Percentiles rank a stretch among this genome's conserved stretches.
Conservation (phyloP, 2,329 filamentous ascomycete genomes). For the Monascus ruber region DNA sequence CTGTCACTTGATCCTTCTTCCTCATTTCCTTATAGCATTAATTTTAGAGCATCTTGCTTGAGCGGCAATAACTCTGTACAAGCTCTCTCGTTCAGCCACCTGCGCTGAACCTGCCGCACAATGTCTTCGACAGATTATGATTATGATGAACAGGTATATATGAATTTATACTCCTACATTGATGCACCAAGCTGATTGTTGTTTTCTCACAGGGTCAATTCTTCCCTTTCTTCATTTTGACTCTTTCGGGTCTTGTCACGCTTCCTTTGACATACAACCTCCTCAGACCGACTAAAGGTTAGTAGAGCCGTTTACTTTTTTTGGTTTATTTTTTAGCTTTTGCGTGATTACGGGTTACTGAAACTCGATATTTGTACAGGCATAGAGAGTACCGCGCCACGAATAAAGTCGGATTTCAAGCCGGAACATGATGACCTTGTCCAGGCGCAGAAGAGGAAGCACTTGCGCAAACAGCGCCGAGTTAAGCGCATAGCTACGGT, state of each 20-base stretch:
- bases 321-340: slow-evolving; percentile 8
- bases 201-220: slow-evolving; percentile 61
- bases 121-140: slow-evolving; percentile 91
- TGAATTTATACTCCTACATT: neutral
- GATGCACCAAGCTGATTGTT: neutral
- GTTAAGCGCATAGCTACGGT: slow-evolving; percentile 73
- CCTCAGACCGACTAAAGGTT: slow-evolving; percentile 62
- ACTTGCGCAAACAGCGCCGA: slow-evolving; percentile 80
- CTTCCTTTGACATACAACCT: slow-evolving; percentile 82
- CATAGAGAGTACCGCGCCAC: slow-evolving; percentile 66
- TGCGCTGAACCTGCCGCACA: slow-evolving; percentile 19
- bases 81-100: slow-evolving; percentile 20
- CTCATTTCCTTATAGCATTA: neutral
- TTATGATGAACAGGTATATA: slow-evolving; percentile 77
- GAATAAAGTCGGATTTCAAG: slow-evolving; percentile 71
- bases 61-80: neutral
- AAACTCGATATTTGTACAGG: slow-evolving; percentile 30
- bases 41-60: neutral
- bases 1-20: slow-evolving; percentile 1
- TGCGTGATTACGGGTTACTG: neutral
- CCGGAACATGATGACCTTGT: slow-evolving; percentile 76
- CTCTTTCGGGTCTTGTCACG: slow-evolving; percentile 75
- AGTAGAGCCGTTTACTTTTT: slow-evolving; percentile 8
- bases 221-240: slow-evolving; percentile 98
- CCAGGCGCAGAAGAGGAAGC: slow-evolving; percentile 67